Evolutionary conservation across 345 rosid genomes (phyloP).

Genomic region (Anastatica hierochuntica): DNA sequence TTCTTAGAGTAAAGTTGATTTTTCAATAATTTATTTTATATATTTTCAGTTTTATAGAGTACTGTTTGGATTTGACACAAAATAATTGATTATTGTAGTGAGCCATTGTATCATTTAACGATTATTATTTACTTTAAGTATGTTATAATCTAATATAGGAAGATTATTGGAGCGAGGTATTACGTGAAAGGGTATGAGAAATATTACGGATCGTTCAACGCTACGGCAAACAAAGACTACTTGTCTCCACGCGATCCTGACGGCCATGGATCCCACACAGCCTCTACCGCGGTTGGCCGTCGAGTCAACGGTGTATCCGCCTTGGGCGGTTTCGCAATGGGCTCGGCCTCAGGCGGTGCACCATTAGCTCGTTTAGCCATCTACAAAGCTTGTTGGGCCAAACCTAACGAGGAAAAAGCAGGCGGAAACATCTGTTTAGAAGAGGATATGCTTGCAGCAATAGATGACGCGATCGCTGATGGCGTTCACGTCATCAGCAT

Average conservation of each 20-base stretch:
- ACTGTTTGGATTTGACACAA: no score
- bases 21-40: no score
- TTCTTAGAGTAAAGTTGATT: no score
- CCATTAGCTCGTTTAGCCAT: slow-evolving; percentile 63
- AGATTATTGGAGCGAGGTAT: slow-evolving; percentile 74
- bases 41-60: no score
- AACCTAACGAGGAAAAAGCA: slow-evolving; percentile 35
- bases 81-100: no score
- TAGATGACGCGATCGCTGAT: slow-evolving; percentile 74
- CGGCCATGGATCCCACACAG: slow-evolving; percentile 87
- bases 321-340: slow-evolving; percentile 56
- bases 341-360: slow-evolving; percentile 73
- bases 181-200: slow-evolving; percentile 50
- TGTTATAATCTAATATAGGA: slow-evolving; percentile 31
- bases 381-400: slow-evolving; percentile 83
- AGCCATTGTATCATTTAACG: no score
- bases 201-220: slow-evolving; percentile 35
- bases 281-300: slow-evolving; percentile 59
- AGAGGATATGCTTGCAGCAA: slow-evolving; percentile 71
- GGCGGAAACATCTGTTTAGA: slow-evolving; percentile 41
- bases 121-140: no score
- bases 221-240: slow-evolving; percentile 40
- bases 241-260: slow-evolving; percentile 65
- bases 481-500: slow-evolving; percentile 69
- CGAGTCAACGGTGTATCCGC: slow-evolving; percentile 36